These are phyloP conservation scores for Microsporum canis DNA, from an alignment of 2,329 filamentous ascomycete species.

Conservation along the genomic window DNA sequence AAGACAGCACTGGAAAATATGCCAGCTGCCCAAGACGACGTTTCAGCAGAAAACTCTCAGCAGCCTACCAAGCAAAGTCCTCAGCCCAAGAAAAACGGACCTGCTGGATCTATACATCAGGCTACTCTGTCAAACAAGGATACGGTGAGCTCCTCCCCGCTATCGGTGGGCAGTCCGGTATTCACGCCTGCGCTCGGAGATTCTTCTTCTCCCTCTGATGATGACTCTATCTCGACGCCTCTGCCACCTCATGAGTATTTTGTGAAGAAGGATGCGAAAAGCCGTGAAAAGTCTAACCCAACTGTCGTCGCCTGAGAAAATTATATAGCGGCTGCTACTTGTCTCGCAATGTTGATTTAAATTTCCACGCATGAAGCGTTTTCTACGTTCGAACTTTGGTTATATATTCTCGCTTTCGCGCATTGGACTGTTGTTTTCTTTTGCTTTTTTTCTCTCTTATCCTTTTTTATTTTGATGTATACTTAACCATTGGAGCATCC, in stretches of 20 bases:
- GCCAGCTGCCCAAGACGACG: background rate
- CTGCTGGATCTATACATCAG: background rate
- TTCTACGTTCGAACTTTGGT: too few species aligned
- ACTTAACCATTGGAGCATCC: too few species aligned
- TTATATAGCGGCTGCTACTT: background rate
- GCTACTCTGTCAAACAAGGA: background rate
- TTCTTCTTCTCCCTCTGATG: background rate
- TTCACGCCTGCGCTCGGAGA: background rate
- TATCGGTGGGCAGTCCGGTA: background rate
- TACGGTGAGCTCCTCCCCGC: background rate
- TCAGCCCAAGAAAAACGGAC: background rate
- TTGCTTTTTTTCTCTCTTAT: too few species aligned
- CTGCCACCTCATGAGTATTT: background rate
- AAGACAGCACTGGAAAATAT: conserved; percentile 7
- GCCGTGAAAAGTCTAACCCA: background rate
- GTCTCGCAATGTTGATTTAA: background rate
- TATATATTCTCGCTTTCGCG: too few species aligned
- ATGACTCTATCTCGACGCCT: background rate
- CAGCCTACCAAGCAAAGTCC: background rate
- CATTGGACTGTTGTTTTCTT: too few species aligned
- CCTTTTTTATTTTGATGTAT: too few species aligned
- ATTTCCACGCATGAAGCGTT: too few species aligned
- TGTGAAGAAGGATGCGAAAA: background rate
- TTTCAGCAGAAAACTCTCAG: background rate
- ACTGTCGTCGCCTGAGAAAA: background rate